These are phyloP conservation scores for Microdochium nivale DNA, from an alignment of 2,329 filamentous ascomycete species.

Conservation along the genomic window DNA sequence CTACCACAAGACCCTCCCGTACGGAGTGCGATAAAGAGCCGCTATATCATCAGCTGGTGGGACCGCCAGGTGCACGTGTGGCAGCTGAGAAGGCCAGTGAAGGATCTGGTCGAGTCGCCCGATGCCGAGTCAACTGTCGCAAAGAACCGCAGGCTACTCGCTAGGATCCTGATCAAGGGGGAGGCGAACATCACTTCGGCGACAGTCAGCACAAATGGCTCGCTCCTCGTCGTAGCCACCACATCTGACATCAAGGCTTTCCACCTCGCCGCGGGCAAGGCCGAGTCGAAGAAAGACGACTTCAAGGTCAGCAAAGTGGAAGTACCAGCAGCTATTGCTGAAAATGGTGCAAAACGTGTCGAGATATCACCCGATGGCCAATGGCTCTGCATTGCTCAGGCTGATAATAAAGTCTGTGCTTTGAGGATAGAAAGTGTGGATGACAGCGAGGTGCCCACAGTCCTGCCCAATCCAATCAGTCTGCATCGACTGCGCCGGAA, in stretches of 20 bases:
- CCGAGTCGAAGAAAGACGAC: slow-evolving; percentile 41
- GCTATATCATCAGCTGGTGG: slow-evolving; percentile 87
- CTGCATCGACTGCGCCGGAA: slow-evolving; percentile 44
- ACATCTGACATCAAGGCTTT: slow-evolving; percentile 70
- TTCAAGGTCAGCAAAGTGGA: slow-evolving; percentile 65
- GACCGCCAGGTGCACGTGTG: slow-evolving; percentile 80
- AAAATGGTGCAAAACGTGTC: slow-evolving; percentile 59
- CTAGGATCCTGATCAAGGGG: slow-evolving; percentile 59
- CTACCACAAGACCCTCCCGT: slow-evolving; percentile 73
- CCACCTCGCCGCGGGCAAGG: slow-evolving; percentile 47
- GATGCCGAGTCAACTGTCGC: slow-evolving; percentile 32
- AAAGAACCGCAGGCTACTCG: slow-evolving; percentile 56
- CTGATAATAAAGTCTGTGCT: slow-evolving; percentile 11
- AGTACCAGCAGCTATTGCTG: slow-evolving; percentile 46
- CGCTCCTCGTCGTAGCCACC: slow-evolving; percentile 69
- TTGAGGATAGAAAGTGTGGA: background rate
- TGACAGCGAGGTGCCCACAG: slow-evolving; percentile 23
- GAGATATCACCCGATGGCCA: slow-evolving; percentile 60
- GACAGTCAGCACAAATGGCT: slow-evolving; percentile 62
- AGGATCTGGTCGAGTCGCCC: slow-evolving; percentile 33
- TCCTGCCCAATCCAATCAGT: slow-evolving; percentile 35
- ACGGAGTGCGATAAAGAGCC: slow-evolving; percentile 60
- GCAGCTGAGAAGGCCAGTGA: slow-evolving; percentile 42
- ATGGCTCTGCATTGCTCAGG: slow-evolving; percentile 51
- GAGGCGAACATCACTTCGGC: slow-evolving; percentile 79